Evolutionary conservation across 208 protist genomes (phyloP), one percentile per base, ranked within the genome.

Genomic region (Porcisia hertigi): DNA sequence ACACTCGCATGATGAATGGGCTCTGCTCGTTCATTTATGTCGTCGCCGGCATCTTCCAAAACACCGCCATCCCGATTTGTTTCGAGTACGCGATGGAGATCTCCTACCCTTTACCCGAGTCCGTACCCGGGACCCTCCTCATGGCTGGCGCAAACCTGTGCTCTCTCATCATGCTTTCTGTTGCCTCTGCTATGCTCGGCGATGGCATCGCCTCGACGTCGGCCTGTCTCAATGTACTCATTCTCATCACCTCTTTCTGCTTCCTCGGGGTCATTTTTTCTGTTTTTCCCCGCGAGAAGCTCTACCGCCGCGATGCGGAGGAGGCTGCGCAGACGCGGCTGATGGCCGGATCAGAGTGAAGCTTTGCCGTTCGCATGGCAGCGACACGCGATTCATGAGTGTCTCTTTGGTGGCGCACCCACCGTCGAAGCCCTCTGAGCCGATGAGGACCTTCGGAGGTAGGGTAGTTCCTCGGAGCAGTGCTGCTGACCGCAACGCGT

Each of bases 61-160:
- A 89, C 86, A 91, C 88, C 16, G 86, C 88, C n/a, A 87, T 86
- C 30, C 90, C 90, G 23, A 89, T 94, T 64, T 80, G 81, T 53
- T 92, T 94, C 54, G 90, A 94, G 74, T 94, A 87, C 54, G 81
- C 88, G 53, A 92, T 92, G 88, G 87, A 94, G 75, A 85, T 94
- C 23, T 85, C 87, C 7, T 92, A 90, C 78, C 90, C 90, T 30
- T 67, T 91, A 36, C 76, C 73, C 39, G 86, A 94, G 66, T 88
- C 85, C 11, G 90, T 92, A 47, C 88, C 90, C 3, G 84, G 87
- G 0, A 78, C 85, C 36, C 63, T 94, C 70, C 83, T 94, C 67
- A 94, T 94, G 90, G 90, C 86, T 0, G 87, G 84, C 34, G 90
- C 88, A 11, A 92, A 94, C 80, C 54, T 91, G 25, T 79, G 81